phyloP scores from a whole-genome alignment of 495 filamentous ascomycete species.

The Penicillium riverlandense region DNA sequence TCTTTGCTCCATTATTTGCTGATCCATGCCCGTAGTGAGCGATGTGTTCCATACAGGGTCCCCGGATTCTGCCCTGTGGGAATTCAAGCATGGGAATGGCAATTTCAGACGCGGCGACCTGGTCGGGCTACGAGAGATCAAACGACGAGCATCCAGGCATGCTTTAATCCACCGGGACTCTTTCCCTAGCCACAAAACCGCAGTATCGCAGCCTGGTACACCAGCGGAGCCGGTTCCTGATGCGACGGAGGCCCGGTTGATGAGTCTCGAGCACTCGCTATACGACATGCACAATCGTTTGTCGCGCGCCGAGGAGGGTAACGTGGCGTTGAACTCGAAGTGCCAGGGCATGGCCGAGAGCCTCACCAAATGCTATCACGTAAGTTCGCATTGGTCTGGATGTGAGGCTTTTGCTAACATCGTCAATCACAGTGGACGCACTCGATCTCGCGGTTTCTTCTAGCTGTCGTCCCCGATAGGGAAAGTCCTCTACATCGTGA shows the following conservation, averaged over 20 bases:
- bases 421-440: slow-evolving; percentile 50
- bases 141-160: slow-evolving; percentile 91
- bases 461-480: slow-evolving; percentile 61
- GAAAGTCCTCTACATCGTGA: slow-evolving; percentile 52
- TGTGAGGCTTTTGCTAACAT: slow-evolving; percentile 7
- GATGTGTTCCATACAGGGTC: slow-evolving; percentile 96
- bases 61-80: slow-evolving; percentile 94
- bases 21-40: slow-evolving; percentile 57
- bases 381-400: slow-evolving; percentile 22
- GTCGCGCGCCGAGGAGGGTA: slow-evolving; percentile 75
- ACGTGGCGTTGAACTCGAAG: slow-evolving; percentile 67
- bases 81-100: slow-evolving; percentile 97
- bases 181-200: slow-evolving; percentile 68
- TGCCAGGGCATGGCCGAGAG: slow-evolving; percentile 79
- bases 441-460: slow-evolving; percentile 67
- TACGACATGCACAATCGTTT: slow-evolving; percentile 75
- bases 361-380: slow-evolving; percentile 68
- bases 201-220: slow-evolving; percentile 70
- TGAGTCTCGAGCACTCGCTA: slow-evolving; percentile 69
- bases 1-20: slow-evolving; percentile 3
- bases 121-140: slow-evolving; percentile 88
- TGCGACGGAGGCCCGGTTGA: slow-evolving; percentile 66
- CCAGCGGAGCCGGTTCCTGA: slow-evolving; percentile 77
- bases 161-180: slow-evolving; percentile 93
- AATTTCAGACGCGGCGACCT: slow-evolving; percentile 95